A percentile compares a stretch with the other conserved stretches of the same genome.
Evolutionary conservation across 805 yeast species (phyloP).

Genomic region (Jamesozyma spencerorum): DNA sequence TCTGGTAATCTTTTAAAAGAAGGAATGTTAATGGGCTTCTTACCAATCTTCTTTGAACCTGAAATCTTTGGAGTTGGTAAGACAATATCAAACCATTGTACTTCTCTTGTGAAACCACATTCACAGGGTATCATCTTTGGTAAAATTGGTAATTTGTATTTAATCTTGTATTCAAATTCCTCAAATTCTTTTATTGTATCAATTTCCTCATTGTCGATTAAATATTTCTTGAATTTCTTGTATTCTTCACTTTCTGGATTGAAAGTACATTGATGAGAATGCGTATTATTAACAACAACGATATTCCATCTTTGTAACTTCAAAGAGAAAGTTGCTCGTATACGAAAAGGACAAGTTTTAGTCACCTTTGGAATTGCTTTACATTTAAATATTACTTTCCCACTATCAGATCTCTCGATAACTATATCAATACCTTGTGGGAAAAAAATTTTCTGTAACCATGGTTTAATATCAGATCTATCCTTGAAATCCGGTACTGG

Average conservation of each 20-base stretch:
- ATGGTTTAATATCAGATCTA: slow-evolving; percentile 48
- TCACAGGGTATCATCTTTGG: slow-evolving; percentile 28
- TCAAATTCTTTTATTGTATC: slow-evolving; percentile 27
- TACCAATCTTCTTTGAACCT: slow-evolving; percentile 4
- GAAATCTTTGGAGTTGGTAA: slow-evolving; percentile 18
- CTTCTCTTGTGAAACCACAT: slow-evolving; percentile 31
- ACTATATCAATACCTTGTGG: slow-evolving; percentile 44
- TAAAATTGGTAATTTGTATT: slow-evolving; percentile 24
- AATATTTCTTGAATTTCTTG: slow-evolving; percentile 24
- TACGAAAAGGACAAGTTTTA: slow-evolving; percentile 50
- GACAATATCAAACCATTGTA: slow-evolving; percentile 25
- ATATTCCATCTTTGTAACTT: slow-evolving; percentile 47
- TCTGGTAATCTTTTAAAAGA: neutral
- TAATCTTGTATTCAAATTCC: slow-evolving; percentile 26
- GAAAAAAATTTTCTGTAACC: slow-evolving; percentile 42
- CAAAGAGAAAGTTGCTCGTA: slow-evolving; percentile 50
- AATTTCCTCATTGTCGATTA: slow-evolving; percentile 20
- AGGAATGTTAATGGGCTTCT: slow-evolving; percentile 2
- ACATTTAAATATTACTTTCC: slow-evolving; percentile 53
- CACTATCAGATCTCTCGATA: slow-evolving; percentile 50
- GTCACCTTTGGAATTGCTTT: slow-evolving; percentile 27
- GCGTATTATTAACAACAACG: slow-evolving; percentile 49
- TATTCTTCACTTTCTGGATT: slow-evolving; percentile 28
- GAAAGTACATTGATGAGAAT: slow-evolving; percentile 41
- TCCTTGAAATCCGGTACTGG: slow-evolving; percentile 32